Evolutionary conservation across 2,329 filamentous ascomycete species (phyloP).

Genomic region (Nigrograna mackinnonii): DNA sequence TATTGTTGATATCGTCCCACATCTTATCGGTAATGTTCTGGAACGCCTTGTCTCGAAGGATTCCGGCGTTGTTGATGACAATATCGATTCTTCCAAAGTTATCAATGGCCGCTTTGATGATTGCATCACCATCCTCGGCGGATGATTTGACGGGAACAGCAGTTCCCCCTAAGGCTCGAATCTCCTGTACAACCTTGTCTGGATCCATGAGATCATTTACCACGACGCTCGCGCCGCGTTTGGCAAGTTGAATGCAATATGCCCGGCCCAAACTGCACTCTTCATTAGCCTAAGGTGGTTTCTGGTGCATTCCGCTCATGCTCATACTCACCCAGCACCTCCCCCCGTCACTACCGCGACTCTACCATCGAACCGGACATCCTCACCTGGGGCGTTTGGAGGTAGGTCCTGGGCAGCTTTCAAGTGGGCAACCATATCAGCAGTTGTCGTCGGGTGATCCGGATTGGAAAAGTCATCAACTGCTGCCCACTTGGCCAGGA

Average conservation of each 20-base stretch:
- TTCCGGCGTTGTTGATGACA: conserved; percentile 96
- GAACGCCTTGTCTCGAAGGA: conserved; percentile 97
- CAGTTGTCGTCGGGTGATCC: conserved; percentile 80
- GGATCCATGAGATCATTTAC: conserved; percentile 97
- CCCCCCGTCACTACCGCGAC: conserved; percentile 42
- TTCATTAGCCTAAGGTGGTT: conserved; percentile 14
- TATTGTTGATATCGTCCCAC: conserved; percentile 90
- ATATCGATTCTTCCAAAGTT: conserved; percentile 93
- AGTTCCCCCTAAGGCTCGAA: conserved; percentile 85
- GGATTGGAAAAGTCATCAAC: conserved; percentile 85
- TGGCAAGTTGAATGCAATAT: conserved; percentile 86
- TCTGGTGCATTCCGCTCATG: background rate
- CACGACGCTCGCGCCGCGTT: conserved; percentile 81
- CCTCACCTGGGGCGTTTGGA: conserved; percentile 33
- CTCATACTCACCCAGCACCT: conserved; percentile 40
- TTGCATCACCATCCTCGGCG: conserved; percentile 86
- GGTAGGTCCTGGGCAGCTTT: conserved; percentile 33
- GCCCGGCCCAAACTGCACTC: conserved; percentile 75
- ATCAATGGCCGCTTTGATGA: conserved; percentile 93
- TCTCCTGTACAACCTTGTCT: conserved; percentile 88
- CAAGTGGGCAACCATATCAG: conserved; percentile 81
- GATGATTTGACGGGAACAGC: conserved; percentile 92
- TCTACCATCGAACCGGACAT: conserved; percentile 41
- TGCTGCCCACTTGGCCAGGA: conserved; percentile 64
- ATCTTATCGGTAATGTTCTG: conserved; percentile 93